Evolutionary conservation across 805 yeast species (phyloP).

Genomic region (Spathaspora boniae): DNA sequence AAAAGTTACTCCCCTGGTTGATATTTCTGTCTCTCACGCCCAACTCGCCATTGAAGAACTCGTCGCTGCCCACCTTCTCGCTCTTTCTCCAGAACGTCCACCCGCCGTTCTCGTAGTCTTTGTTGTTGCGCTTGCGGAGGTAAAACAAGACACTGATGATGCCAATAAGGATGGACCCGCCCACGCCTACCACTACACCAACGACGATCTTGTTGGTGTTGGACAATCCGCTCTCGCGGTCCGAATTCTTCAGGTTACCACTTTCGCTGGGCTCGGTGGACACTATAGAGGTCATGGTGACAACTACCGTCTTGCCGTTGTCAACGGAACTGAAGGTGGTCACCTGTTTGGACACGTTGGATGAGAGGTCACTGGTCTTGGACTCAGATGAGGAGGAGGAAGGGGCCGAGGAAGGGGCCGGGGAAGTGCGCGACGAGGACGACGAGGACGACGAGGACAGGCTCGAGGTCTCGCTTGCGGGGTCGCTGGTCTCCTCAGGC

Average conservation of each 20-base stretch:
- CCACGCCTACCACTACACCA: conserved; percentile 47
- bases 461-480: too few relatives aligned
- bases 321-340: conserved; percentile 32
- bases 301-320: conserved; percentile 35
- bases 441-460: conserved; percentile 5
- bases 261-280: conserved; percentile 6
- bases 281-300: conserved; percentile 36
- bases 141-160: conserved; percentile 31
- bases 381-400: conserved; percentile 2
- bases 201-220: conserved; percentile 42
- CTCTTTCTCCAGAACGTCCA: conserved; percentile 50
- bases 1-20: conserved; percentile 45
- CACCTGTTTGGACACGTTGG: conserved; percentile 3
- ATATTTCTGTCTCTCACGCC: conserved; percentile 47
- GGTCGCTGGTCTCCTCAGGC: too few relatives aligned
- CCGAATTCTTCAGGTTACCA: conserved; percentile 10
- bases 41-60: conserved; percentile 43
- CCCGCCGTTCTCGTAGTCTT: conserved; percentile 27
- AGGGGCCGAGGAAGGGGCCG: conserved; percentile 7
- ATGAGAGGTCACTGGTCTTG: conserved; percentile 4
- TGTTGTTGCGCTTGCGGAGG: conserved; percentile 32
- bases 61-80: conserved; percentile 39
- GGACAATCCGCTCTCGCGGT: conserved; percentile 33
- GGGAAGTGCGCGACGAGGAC: conserved; percentile 3
- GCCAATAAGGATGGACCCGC: conserved; percentile 39